A percentile compares a stretch with the other conserved stretches of the same genome.
Evolutionary conservation across 2,329 filamentous ascomycete species (phyloP).

Genomic region (Fonsecaea pugnacius): DNA sequence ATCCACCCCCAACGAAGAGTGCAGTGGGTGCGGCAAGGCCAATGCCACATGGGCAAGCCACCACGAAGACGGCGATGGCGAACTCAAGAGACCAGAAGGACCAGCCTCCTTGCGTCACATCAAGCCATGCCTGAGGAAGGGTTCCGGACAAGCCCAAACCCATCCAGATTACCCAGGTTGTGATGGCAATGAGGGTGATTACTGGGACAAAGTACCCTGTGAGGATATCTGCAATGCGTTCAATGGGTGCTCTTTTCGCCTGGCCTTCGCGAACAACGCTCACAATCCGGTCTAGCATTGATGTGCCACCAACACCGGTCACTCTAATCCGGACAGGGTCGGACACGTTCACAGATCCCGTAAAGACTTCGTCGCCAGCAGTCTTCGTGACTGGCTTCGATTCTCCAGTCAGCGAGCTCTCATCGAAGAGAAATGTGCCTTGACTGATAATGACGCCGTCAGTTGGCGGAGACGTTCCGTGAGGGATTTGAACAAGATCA

Average conservation of each 20-base stretch:
- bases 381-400: constrained; percentile 52
- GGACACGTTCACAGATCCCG: constrained; percentile 54
- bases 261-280: constrained; percentile 56
- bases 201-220: constrained; percentile 56
- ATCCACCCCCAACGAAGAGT: constrained; percentile 79
- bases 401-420: constrained; percentile 78
- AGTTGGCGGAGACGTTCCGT: constrained; percentile 81
- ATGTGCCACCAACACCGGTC: constrained; percentile 52
- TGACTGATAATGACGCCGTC: constrained; percentile 67
- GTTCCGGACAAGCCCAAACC: constrained; percentile 49
- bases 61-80: constrained; percentile 83
- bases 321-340: constrained; percentile 51
- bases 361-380: constrained; percentile 49
- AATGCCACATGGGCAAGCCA: constrained; percentile 83
- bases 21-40: constrained; percentile 85
- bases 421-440: constrained; percentile 75
- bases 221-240: constrained; percentile 53
- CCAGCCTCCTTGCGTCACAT: constrained; percentile 55
- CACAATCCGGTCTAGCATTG: constrained; percentile 57
- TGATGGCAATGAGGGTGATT: constrained; percentile 54
- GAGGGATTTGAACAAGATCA: constrained; percentile 73
- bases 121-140: constrained; percentile 56
- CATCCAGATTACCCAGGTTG: constrained; percentile 55
- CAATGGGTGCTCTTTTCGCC: constrained; percentile 54
- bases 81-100: constrained; percentile 62